Conservation (phyloP, 75 land plant species). For the Cupressus sempervirens region DNA sequence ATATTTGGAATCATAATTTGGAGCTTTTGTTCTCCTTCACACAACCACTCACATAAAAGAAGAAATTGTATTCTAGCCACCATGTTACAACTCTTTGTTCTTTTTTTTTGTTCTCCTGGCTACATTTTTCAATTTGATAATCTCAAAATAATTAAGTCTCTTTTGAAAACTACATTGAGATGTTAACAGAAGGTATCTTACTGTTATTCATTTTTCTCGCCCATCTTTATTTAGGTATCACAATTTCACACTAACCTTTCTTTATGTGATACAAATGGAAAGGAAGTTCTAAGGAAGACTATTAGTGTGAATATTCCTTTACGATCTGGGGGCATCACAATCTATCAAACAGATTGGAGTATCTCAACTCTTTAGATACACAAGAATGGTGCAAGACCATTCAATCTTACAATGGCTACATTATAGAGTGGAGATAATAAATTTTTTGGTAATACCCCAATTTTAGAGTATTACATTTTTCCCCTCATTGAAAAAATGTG, state of each 20-base stretch:
- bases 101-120: neutral
- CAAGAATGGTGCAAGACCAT: too few species aligned
- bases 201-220: neutral
- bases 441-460: too few species aligned
- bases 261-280: constrained; percentile 43
- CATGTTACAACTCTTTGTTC: neutral
- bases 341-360: too few species aligned
- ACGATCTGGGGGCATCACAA: too few species aligned
- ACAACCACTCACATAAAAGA: too few species aligned
- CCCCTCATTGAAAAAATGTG: too few species aligned
- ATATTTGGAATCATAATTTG: too few species aligned
- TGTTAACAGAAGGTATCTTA: neutral
- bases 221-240: constrained; percentile 44
- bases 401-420: too few species aligned
- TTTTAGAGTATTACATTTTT: too few species aligned
- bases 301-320: constrained; percentile 93
- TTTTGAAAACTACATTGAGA: neutral
- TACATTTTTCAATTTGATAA: neutral
- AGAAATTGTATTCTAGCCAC: neutral
- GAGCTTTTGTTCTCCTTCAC: too few species aligned
- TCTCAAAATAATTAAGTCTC: neutral
- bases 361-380: too few species aligned
- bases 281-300: constrained; percentile 66
- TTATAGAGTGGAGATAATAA: too few species aligned
- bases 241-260: constrained; percentile 89